Conservation (phyloP, 78 protist species). For the Chrysochromulina parva region DNA sequence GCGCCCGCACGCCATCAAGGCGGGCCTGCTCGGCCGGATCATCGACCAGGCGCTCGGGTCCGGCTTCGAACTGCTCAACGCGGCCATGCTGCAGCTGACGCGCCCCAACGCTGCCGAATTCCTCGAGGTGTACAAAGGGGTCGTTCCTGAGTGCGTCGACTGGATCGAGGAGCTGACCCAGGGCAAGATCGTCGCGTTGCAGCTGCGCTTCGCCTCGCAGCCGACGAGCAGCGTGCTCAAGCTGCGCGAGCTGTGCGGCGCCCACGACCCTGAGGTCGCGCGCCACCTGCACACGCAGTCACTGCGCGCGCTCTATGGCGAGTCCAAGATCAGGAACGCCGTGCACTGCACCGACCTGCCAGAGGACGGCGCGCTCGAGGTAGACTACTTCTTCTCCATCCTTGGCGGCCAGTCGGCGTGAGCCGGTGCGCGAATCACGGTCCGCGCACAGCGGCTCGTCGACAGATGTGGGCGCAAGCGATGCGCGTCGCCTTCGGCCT, state of each 20-base stretch:
- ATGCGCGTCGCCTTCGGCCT: no score
- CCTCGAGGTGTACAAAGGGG: constrained; percentile 78
- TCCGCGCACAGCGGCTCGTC: no score
- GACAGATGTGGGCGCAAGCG: no score
- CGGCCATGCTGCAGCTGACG: neutral
- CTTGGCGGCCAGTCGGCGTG: no score
- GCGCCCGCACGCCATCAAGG: constrained; percentile 60
- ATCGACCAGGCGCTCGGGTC: neutral
- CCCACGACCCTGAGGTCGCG: constrained; percentile 74
- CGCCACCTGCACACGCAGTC: constrained; percentile 53
- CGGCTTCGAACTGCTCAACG: constrained; percentile 55
- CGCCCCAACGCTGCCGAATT: constrained; percentile 67
- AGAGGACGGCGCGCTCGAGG: constrained; percentile 71
- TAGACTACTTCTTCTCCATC: constrained; percentile 41
- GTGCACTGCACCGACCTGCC: constrained; percentile 82
- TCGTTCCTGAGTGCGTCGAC: constrained; percentile 57
- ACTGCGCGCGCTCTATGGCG: constrained; percentile 67
- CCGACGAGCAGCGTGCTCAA: neutral
- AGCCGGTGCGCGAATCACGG: no score
- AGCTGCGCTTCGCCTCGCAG: neutral
- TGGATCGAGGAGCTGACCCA: constrained; percentile 9
- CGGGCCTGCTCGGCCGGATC: constrained; percentile 23
- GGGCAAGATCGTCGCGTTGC: neutral
- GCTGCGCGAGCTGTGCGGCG: constrained; percentile 68
- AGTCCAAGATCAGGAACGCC: constrained; percentile 50